phyloP scores from a whole-genome alignment of 2,329 filamentous ascomycete species.

The Biscogniauxia marginata region DNA sequence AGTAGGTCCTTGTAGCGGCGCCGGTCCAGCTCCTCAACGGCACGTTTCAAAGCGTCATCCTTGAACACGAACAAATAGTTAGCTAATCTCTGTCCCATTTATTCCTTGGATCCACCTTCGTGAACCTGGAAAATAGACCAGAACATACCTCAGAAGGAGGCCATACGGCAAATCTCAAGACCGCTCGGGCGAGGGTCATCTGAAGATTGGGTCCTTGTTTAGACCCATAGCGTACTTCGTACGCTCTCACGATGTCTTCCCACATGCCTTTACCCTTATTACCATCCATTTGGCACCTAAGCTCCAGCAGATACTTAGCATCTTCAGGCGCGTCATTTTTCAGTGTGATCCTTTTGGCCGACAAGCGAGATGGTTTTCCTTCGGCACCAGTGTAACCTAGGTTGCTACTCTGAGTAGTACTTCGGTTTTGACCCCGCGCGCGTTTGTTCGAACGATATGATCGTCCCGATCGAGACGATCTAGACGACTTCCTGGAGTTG shows the following conservation, averaged over 20 bases:
- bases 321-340: slow-evolving; percentile 46
- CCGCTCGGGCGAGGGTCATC: slow-evolving; percentile 54
- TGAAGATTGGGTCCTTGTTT: slow-evolving; percentile 51
- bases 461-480: slow-evolving; percentile 17
- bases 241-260: slow-evolving; percentile 50
- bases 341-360: slow-evolving; percentile 33
- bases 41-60: slow-evolving; percentile 41
- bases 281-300: slow-evolving; percentile 44
- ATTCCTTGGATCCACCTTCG: too few species aligned
- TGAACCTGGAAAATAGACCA: too few species aligned
- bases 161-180: slow-evolving; percentile 50
- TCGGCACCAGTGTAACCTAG: background rate
- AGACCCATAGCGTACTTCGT: slow-evolving; percentile 33
- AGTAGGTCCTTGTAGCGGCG: slow-evolving; percentile 43
- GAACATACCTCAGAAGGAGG: slow-evolving; percentile 47
- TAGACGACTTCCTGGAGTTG: slow-evolving; percentile 18
- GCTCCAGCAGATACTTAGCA: slow-evolving; percentile 48
- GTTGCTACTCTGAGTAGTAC: slow-evolving; percentile 9
- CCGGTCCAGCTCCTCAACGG: slow-evolving; percentile 37
- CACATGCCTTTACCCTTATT: slow-evolving; percentile 59
- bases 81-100: too few species aligned
- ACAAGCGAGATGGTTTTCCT: background rate
- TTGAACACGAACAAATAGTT: slow-evolving; percentile 21
- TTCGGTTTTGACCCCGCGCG: slow-evolving; percentile 12
- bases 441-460: slow-evolving; percentile 20